Conservation (phyloP, 352 stramenopile species). For the Phytopythium cucurbitacearum region DNA sequence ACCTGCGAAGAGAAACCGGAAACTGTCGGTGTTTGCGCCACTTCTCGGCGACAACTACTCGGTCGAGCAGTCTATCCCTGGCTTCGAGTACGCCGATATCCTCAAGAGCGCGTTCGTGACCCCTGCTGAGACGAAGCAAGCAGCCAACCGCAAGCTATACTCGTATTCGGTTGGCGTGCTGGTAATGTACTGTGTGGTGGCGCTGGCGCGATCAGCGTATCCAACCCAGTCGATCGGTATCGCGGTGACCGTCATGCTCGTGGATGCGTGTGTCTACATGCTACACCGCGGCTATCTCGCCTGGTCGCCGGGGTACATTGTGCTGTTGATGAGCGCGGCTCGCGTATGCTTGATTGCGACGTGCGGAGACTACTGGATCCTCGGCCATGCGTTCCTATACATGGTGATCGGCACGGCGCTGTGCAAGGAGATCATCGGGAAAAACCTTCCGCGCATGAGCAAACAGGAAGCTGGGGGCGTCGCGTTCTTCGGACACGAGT, state of each 20-base stretch:
- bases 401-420: slow-evolving; percentile 77
- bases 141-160: slow-evolving; percentile 55
- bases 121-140: slow-evolving; percentile 33
- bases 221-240: slow-evolving; percentile 59
- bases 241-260: slow-evolving; percentile 54
- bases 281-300: slow-evolving; percentile 56
- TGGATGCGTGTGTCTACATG: slow-evolving; percentile 77
- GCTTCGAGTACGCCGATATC: slow-evolving; percentile 69
- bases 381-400: slow-evolving; percentile 75
- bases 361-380: slow-evolving; percentile 71
- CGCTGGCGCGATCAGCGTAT: slow-evolving; percentile 46
- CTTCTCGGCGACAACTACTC: slow-evolving; percentile 80
- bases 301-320: slow-evolving; percentile 80
- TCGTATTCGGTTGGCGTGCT: slow-evolving; percentile 38
- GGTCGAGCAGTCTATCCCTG: slow-evolving; percentile 67
- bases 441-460: slow-evolving; percentile 78
- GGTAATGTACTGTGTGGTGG: slow-evolving; percentile 58
- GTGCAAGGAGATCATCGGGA: slow-evolving; percentile 77
- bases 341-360: slow-evolving; percentile 69
- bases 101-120: slow-evolving; percentile 80
- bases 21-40: slow-evolving; percentile 68
- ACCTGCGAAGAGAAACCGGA: slow-evolving; percentile 12
- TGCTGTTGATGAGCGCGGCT: slow-evolving; percentile 68
- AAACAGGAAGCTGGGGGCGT: slow-evolving; percentile 77
- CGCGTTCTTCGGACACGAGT: slow-evolving; percentile 82